Evolutionary conservation across 495 filamentous ascomycete species (phyloP), one percentile per base, ranked within the genome.

Genomic region (Penicillium antarcticum): DNA sequence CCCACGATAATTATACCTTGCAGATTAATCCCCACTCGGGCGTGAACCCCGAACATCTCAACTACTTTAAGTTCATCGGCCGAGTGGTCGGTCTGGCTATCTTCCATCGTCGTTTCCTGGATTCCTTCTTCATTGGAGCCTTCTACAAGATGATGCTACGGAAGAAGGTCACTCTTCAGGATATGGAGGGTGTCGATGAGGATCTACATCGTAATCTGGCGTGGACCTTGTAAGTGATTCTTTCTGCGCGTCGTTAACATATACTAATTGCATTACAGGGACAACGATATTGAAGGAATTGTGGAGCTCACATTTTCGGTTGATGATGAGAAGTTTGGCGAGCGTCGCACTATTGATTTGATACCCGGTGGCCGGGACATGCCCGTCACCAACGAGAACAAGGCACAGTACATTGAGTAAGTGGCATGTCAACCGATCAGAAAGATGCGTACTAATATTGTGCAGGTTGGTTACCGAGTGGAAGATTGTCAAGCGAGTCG

Each of bases 31-130:
- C 94, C 50, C 94, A 99, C 67, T 99, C 94, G 51, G 94, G 94
- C 55, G 97, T 99, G 71, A 99, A 99, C 72, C 95, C 94, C 6
- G 94, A 99, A 72, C 94, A 99, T 81, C 77, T 99, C 58, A 96
- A 96, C 63, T 99, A 96, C 73, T 99, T 99, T 81, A 99, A 96
- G 73, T 99, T 99, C 74, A 99, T 99, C 65, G 94, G 94, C 36
- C 89, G 94, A 45, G 95, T 99, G 35, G 95, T 99, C 52, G 94
- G 94, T 43, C 72, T 99, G 53, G 94, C 94, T 51, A 97, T 99
- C 68, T 99, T 99, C 84, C 94, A 99, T 72, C 83, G 94, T 41
- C 82, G 94, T 26, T 99, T 99, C 79, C 75, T 99, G 55, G 94
- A 99, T 69, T 95, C 94, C 41, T 99, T 99, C 78, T 99, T 99